Conservation (phyloP, 768 basidiomycete genomes). For the Pisolithus sp. region DNA sequence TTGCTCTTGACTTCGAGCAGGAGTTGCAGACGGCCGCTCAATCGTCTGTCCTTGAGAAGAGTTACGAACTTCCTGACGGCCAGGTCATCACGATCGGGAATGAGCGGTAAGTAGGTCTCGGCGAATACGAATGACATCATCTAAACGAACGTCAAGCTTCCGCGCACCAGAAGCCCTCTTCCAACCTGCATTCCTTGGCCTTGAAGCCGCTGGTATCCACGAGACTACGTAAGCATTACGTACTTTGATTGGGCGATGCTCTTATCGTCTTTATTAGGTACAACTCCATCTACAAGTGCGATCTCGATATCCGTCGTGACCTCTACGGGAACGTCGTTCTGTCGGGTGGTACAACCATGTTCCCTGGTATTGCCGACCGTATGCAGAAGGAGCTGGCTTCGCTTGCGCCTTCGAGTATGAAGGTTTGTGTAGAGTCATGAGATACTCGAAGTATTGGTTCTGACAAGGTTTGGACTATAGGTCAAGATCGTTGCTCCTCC, state of each 20-base stretch:
- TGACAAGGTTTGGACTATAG: conserved; percentile 22
- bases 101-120: conserved; percentile 39
- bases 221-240: conserved; percentile 46
- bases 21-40: conserved; percentile 88
- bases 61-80: conserved; percentile 87
- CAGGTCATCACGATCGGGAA: conserved; percentile 87
- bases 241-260: background rate
- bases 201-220: conserved; percentile 83
- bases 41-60: conserved; percentile 86
- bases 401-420: conserved; percentile 78
- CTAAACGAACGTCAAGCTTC: conserved; percentile 33
- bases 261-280: conserved; percentile 30
- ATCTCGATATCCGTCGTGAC: conserved; percentile 53
- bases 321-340: conserved; percentile 35
- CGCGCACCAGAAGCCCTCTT: conserved; percentile 51
- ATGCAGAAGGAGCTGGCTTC: conserved; percentile 92
- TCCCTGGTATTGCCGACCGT: conserved; percentile 92
- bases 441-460: background rate
- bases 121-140: background rate
- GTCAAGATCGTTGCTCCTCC: conserved; percentile 93
- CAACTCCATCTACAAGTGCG: conserved; percentile 62
- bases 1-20: conserved; percentile 91
- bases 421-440: conserved; percentile 38
- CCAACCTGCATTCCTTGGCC: conserved; percentile 53
- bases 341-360: conserved; percentile 89